Evolutionary conservation across 805 yeast genomes (phyloP).

Genomic region (Barnettozyma californica): DNA sequence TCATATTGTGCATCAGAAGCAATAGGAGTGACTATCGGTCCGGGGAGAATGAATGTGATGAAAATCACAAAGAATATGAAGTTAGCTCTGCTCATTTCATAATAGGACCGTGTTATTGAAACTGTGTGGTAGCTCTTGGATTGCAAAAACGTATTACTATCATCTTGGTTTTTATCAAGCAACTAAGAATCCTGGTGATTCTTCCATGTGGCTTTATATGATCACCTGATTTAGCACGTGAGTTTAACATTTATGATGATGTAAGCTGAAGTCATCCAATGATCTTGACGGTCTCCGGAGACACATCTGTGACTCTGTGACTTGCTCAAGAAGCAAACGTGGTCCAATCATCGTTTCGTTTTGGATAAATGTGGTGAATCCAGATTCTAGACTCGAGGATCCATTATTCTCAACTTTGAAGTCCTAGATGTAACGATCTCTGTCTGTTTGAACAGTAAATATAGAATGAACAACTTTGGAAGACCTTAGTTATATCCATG

Average conservation of each 20-base stretch:
- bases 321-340: neutral
- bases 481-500: neutral
- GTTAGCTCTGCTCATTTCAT: slow-evolving; percentile 20
- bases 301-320: neutral
- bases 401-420: too few species aligned
- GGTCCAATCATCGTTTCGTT: neutral
- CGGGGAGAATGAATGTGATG: slow-evolving; percentile 35
- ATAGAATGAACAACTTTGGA: neutral
- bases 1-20: slow-evolving; percentile 29
- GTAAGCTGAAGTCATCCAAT: neutral
- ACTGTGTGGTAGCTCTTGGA: neutral
- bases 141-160: neutral
- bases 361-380: neutral
- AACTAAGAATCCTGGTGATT: too few species aligned
- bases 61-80: slow-evolving; percentile 23
- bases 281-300: neutral
- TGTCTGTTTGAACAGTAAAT: too few species aligned
- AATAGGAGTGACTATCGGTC: slow-evolving; percentile 30
- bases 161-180: neutral
- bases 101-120: neutral
- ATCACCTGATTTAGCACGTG: slow-evolving; percentile 1
- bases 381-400: too few species aligned
- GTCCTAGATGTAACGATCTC: too few species aligned
- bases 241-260: neutral
- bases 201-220: neutral